Evolutionary conservation across 1,139 yeast genomes (phyloP), one percentile per base, ranked within the genome.

Genomic region (Blastobotrys elegans): DNA sequence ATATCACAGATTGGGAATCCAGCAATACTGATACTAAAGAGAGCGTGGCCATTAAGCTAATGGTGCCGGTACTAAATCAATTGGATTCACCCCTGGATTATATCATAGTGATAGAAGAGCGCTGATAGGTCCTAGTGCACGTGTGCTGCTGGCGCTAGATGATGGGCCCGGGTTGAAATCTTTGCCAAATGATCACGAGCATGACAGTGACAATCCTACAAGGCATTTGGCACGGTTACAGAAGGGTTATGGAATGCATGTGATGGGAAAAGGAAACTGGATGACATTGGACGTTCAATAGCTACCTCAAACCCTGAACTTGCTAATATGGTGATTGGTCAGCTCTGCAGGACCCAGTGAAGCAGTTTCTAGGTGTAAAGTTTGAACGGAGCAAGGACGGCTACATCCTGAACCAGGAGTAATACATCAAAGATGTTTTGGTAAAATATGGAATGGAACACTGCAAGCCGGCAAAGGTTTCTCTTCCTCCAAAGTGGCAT

Each of bases 101-200:
- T 18, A 11, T 33, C 6, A 11, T 33, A 21, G 37, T 7, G 37
- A 21, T 33, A 21, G 21, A 11, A 18, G 21, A 11, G 37, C 16
- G 4, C 8, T 33, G 6, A 7, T 5, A 5, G 6, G 8, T 16
- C n/a, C 33, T 14, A 17, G 6, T 18, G 20, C 16, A 6, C 11
- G 37, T 4, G 6, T 33, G 24, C 4, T 33, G 4, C 10, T 22
- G 7, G 39, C 39, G 8, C 14, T 22, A 18, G 7, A 7, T 11
- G 22, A 21, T 6, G 4, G 37, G 37, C 13, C 8, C 14, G 13
- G 33, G 16, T 8, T 18, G 16, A 8, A 33, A 33, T 37, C 56
- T 58, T 6, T 51, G 55, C 32, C 45, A 40, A 16, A 49, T 60
- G 4, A 47, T 47, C 17, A 57, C 55, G 45, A 46, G 51, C 34